phyloP scores from a whole-genome alignment of 495 filamentous ascomycete species.

The Neurospora cerealis region DNA sequence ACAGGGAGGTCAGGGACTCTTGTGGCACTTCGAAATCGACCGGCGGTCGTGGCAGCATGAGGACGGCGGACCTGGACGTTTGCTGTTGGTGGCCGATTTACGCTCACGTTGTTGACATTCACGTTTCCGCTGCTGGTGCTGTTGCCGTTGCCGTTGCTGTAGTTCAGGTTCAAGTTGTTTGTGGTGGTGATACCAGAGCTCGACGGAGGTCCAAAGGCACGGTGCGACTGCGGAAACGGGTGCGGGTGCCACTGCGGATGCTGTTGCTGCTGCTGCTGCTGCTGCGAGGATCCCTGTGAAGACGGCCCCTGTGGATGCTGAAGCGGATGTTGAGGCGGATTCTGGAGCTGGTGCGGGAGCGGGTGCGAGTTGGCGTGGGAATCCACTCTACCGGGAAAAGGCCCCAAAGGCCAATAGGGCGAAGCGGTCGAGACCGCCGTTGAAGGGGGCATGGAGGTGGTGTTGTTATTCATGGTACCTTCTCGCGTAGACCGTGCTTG shows the following conservation, averaged over 20 bases:
- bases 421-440: neutral
- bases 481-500: neutral
- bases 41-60: constrained; percentile 11
- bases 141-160: neutral
- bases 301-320: neutral
- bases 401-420: neutral
- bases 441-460: neutral
- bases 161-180: neutral
- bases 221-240: neutral
- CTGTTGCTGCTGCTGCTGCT: neutral
- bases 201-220: neutral
- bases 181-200: neutral
- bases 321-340: neutral
- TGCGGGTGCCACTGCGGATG: neutral
- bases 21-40: constrained; percentile 11
- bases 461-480: neutral
- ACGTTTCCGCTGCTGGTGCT: neutral
- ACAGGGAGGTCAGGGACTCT: constrained; percentile 11
- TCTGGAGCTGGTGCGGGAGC: neutral
- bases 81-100: neutral
- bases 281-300: neutral
- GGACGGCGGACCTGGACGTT: neutral
- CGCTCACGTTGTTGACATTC: neutral
- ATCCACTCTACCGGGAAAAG: neutral
- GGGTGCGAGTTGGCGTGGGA: neutral